Percentiles rank a stretch among this genome's conserved stretches.
Evolutionary conservation across 2,329 filamentous ascomycete species (phyloP).

Genomic region (Talaromyces rugulosus): DNA sequence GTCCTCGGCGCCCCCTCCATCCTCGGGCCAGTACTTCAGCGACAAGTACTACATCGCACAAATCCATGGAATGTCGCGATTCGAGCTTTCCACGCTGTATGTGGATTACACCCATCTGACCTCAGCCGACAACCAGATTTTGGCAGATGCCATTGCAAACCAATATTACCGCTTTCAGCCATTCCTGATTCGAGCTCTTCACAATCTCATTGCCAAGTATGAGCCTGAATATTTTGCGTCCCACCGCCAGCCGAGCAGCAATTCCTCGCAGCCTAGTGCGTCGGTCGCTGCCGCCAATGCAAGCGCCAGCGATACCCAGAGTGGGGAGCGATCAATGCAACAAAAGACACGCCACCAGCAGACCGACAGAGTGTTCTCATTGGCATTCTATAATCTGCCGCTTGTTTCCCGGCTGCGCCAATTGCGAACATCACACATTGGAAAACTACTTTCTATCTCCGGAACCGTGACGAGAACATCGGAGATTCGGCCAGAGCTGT

Average conservation of each 20-base stretch:
- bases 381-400: conserved; percentile 90
- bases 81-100: conserved; percentile 61
- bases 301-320: conserved; percentile 59
- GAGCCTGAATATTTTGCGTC: conserved; percentile 91
- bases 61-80: conserved; percentile 59
- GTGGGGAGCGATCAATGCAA: conserved; percentile 48
- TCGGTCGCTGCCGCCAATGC: conserved; percentile 56
- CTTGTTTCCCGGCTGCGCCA: conserved; percentile 81
- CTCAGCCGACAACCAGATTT: conserved; percentile 69
- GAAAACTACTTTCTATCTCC: conserved; percentile 89
- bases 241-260: conserved; percentile 75
- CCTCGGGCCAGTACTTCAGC: conserved; percentile 52
- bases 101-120: conserved; percentile 73
- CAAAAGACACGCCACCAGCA: conserved; percentile 85
- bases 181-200: conserved; percentile 80
- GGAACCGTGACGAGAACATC: conserved; percentile 96
- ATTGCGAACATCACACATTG: conserved; percentile 83
- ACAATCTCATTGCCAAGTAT: conserved; percentile 91
- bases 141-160: conserved; percentile 80
- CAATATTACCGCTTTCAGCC: conserved; percentile 95
- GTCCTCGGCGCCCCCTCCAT: conserved; percentile 36
- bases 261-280: conserved; percentile 65
- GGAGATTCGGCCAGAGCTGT: conserved; percentile 90
- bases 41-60: conserved; percentile 66
- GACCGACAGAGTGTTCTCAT: conserved; percentile 90